A percentile compares a stretch with the other conserved stretches of the same genome.
phyloP scores from a whole-genome alignment of 2,329 filamentous ascomycete species.

The Cladosporium austrohemisphaericum region DNA sequence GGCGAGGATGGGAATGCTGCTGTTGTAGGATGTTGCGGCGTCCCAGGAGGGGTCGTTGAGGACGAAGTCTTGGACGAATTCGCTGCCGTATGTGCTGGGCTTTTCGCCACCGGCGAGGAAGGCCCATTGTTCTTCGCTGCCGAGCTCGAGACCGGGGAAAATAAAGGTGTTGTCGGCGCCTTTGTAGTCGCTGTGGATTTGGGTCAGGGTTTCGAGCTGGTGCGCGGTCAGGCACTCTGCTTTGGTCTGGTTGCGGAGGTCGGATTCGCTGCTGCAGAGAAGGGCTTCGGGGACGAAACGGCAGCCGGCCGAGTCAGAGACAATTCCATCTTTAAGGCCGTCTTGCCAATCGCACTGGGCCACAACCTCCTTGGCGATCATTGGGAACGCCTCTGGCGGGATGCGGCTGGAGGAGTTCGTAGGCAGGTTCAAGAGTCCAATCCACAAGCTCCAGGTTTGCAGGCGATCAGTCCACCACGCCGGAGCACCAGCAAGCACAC shows the following conservation, averaged over 20 bases:
- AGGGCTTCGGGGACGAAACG: constrained; percentile 42
- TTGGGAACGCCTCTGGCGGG: constrained; percentile 39
- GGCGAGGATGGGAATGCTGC: constrained; percentile 38
- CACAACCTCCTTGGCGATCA: constrained; percentile 44
- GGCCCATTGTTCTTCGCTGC: constrained; percentile 37
- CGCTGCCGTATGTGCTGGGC: constrained; percentile 37
- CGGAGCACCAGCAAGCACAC: constrained; percentile 51
- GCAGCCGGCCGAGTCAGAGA: constrained; percentile 47
- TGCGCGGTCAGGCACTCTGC: constrained; percentile 41
- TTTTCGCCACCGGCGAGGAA: constrained; percentile 36
- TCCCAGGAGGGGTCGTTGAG: constrained; percentile 37
- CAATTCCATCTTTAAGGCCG: constrained; percentile 49
- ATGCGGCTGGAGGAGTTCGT: constrained; percentile 45
- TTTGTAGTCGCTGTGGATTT: constrained; percentile 42
- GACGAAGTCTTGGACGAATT: constrained; percentile 44
- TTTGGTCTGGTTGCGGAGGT: constrained; percentile 23
- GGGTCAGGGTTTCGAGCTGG: constrained; percentile 43
- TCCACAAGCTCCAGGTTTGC: constrained; percentile 43
- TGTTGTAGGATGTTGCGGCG: constrained; percentile 36
- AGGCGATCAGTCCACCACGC: constrained; percentile 52
- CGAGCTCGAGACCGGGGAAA: constrained; percentile 39
- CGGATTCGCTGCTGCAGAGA: constrained; percentile 34
- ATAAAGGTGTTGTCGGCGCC: constrained; percentile 40
- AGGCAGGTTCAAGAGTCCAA: constrained; percentile 49
- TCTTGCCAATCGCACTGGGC: constrained; percentile 52